Base-by-base conservation (phyloP, 257 asterid genomes). In the Nicotiana obtusifolia region DNA sequence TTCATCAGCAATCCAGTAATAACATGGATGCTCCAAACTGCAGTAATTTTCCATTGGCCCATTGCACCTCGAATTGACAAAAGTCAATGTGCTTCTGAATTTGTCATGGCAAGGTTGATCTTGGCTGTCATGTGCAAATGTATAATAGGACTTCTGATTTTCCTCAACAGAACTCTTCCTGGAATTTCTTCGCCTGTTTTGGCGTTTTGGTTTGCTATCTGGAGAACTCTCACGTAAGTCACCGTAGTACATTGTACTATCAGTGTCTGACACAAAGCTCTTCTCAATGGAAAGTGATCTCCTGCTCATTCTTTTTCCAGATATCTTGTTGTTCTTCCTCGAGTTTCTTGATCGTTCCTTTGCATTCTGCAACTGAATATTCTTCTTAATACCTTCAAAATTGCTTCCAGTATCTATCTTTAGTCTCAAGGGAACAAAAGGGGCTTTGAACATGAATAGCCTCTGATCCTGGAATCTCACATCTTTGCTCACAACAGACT, bases 391-490 rank as follows among this genome's bases (percentile, higher is more conserved):
- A 35, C 7, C 75, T 14, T 44, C 64, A 16, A 81, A 76, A 13
- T 24, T 28, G 0, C 77, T n/a, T 0, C 56, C 16, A 56, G 64
- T 10, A 5, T 76, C 83, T 31, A 52, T 66, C 65, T 44, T 80
- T 26, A 31, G 37, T 5, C 82, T 64, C 16, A 4, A 20, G 22
- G 84, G 86, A 67, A 61, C 49, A 44, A 22, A 77, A 4, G 86
- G 80, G 52, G 92, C 81, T 84, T 84, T 91, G 86, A 94, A 94
- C 86, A 84, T 35, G 86, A 94, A 94, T 20, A 91, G 53, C 64
- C 98, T 89, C 83, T 93, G 95, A 77, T 94, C 97, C 75, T 85
- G 90, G 71, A 81, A 41, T 57, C 33, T 77, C 61, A 85, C 84
- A 14, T 85, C 88, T 61, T 83, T 88, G 76, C 84, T 84, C 35